Evolutionary conservation across 208 protist species (phyloP).

Genomic region (Angomonas deanei): DNA sequence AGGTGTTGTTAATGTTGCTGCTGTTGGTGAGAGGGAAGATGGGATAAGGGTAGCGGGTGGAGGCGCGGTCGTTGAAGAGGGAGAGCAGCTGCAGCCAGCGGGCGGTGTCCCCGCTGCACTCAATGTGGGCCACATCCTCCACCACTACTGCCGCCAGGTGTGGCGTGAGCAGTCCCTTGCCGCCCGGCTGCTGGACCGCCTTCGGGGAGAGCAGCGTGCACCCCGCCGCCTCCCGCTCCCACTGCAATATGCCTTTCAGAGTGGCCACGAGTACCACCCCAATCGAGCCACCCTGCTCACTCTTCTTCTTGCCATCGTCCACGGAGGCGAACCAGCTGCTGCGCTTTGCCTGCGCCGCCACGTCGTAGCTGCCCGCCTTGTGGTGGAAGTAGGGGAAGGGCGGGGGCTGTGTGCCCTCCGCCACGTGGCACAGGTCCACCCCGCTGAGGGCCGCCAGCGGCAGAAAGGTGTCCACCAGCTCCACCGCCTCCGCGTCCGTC

Average conservation of each 20-base stretch:
- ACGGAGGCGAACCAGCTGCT: not conserved
- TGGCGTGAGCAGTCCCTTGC: conserved; percentile 6
- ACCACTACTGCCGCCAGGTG: conserved; percentile 32
- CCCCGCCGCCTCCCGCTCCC: conserved; percentile 13
- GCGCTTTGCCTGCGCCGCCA: not conserved
- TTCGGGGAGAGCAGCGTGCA: conserved; percentile 16
- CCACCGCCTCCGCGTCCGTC: conserved; percentile 19
- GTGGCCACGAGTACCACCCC: conserved; percentile 24
- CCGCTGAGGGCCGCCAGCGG: not conserved
- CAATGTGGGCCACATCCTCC: conserved; percentile 22
- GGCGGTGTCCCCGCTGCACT: not conserved
- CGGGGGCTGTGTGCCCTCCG: not conserved
- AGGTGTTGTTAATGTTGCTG: conserved; percentile 3
- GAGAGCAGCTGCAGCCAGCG: not conserved
- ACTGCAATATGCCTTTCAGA: conserved; percentile 15
- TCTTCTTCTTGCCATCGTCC: not conserved
- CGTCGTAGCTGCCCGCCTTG: not conserved
- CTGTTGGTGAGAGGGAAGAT: not conserved
- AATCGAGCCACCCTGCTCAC: not conserved
- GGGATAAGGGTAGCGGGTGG: not conserved
- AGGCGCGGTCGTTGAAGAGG: not conserved
- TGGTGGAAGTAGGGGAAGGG: not conserved
- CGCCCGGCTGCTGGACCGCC: not conserved
- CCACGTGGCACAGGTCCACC: not conserved
- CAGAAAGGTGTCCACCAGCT: conserved; percentile 13